Base-by-base conservation (phyloP, 345 rosid species). In the Capsella bursapastoris region DNA sequence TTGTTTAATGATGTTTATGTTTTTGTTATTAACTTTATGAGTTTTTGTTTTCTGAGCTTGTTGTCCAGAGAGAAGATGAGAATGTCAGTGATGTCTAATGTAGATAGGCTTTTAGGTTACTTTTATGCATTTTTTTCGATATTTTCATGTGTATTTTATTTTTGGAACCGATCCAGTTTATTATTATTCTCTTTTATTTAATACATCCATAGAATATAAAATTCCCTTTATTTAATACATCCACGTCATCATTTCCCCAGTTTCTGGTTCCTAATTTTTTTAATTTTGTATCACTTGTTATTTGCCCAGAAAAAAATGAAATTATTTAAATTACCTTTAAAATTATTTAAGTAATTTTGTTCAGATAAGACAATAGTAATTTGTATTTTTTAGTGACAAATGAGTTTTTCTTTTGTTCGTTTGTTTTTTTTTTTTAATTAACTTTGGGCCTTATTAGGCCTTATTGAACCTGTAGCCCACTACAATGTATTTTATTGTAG, bases 1-100 rank as follows among this genome's bases (percentile, higher is more conserved):
- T 56, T 35, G 1, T 29, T 9, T 45, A 10, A 47, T 41, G 8
- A 25, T 49, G 8, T 14, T 8, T 7, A 29, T 25, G 4, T 57
- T 32, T 5, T 15, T 37, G 9, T 57, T 57, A 14, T 59, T 22
- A 84, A 78, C 71, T 68, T 68, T 57, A 34, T 34, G 29, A 35
- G 25, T 22, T 57, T 62, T 79, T 50, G 47, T 34, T 64, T 66
- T 68, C 57, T 55, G 67, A 60, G 59, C 32, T 49, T 77, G 45
- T 82, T 71, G 72, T 44, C 66, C 63, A 74, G 63, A 22, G 63
- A 50, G 83, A 82, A 74, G 81, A 77, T 68, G 81, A 77, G 76
- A 73, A 82, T 63, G 82, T 82, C 83, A 81, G 73, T 77, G 84
- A 73, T 76, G 43, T 81, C 83, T 86, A 78, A 57, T 74, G 84